These are phyloP conservation scores for Pseudopyricularia javanii DNA, from an alignment of 2,329 filamentous ascomycete species.

Conservation along the genomic window DNA sequence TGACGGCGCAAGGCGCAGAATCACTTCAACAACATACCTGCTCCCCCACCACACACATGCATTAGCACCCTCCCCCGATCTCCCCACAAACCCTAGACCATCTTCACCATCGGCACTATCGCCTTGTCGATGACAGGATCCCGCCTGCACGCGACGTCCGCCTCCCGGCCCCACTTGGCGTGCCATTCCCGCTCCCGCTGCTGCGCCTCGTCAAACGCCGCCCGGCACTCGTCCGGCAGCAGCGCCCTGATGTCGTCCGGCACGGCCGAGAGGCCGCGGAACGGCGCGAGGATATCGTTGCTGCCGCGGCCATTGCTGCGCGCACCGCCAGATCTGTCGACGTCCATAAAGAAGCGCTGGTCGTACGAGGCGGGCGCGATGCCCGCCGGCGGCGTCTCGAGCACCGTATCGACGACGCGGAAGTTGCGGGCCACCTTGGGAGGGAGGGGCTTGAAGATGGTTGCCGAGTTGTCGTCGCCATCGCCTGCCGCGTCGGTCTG, in stretches of 20 bases:
- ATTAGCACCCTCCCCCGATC: background rate
- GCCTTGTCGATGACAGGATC: slow-evolving; percentile 51
- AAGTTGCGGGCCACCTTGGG: slow-evolving; percentile 41
- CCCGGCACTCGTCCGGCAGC: slow-evolving; percentile 57
- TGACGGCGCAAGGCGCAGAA: no score
- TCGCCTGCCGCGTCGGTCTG: slow-evolving; percentile 13
- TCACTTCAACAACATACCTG: no score
- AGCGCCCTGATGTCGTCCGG: slow-evolving; percentile 53
- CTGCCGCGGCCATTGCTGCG: slow-evolving; percentile 11
- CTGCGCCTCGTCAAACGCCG: slow-evolving; percentile 58
- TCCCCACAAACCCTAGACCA: background rate
- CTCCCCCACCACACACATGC: background rate
- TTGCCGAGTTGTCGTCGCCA: slow-evolving; percentile 11
- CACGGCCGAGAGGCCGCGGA: slow-evolving; percentile 51
- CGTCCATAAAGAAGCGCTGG: slow-evolving; percentile 16
- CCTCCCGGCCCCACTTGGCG: slow-evolving; percentile 60
- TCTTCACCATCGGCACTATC: slow-evolving; percentile 31
- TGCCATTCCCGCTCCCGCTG: slow-evolving; percentile 61
- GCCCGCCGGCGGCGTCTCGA: slow-evolving; percentile 37
- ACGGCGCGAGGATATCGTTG: slow-evolving; percentile 35
- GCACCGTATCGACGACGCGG: slow-evolving; percentile 39
- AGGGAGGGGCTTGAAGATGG: slow-evolving; percentile 34
- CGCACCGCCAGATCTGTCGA: slow-evolving; percentile 7
- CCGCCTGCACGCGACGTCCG: slow-evolving; percentile 36
- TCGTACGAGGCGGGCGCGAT: slow-evolving; percentile 32